A percentile compares a stretch with the other conserved stretches of the same genome.
Evolutionary conservation across 1,284 basidiomycete species (phyloP).

Genomic region (Wolfiporia cocos): DNA sequence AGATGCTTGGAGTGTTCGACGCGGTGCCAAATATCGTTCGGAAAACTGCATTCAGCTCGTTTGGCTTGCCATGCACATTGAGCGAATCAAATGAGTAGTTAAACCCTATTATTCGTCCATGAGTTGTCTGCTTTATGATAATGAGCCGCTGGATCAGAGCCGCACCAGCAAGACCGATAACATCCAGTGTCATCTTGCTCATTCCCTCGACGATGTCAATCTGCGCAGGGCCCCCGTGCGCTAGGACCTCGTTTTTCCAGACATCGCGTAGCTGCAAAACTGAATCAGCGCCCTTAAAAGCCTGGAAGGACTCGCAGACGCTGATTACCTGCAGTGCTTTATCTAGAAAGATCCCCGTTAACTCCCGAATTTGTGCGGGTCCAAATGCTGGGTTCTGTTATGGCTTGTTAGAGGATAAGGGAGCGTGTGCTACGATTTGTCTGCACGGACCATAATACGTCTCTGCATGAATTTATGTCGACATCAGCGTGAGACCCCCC

Average conservation of each 20-base stretch:
- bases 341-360: constrained; percentile 48
- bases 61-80: constrained; percentile 21
- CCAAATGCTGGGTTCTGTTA: constrained; percentile 55
- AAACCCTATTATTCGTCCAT: constrained; percentile 35
- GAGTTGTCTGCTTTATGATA: background rate
- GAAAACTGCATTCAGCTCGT: constrained; percentile 37
- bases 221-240: constrained; percentile 10
- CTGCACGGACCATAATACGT: constrained; percentile 25
- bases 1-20: constrained; percentile 1
- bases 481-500: too few relatives aligned
- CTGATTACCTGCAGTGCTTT: constrained; percentile 41
- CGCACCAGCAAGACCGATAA: constrained; percentile 43
- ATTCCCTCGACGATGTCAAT: constrained; percentile 38
- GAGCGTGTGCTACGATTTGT: background rate
- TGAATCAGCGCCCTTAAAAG: background rate
- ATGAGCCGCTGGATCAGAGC: background rate
- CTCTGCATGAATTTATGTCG: constrained; percentile 15
- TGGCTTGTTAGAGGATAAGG: background rate
- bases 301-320: background rate
- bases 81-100: constrained; percentile 44
- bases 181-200: constrained; percentile 39
- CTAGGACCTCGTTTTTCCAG: constrained; percentile 15
- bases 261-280: constrained; percentile 22
- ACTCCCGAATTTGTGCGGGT: constrained; percentile 43
- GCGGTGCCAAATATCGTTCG: constrained; percentile 14